phyloP scores from a whole-genome alignment of 805 yeast species.

The Yarrowia yakushimensis region DNA sequence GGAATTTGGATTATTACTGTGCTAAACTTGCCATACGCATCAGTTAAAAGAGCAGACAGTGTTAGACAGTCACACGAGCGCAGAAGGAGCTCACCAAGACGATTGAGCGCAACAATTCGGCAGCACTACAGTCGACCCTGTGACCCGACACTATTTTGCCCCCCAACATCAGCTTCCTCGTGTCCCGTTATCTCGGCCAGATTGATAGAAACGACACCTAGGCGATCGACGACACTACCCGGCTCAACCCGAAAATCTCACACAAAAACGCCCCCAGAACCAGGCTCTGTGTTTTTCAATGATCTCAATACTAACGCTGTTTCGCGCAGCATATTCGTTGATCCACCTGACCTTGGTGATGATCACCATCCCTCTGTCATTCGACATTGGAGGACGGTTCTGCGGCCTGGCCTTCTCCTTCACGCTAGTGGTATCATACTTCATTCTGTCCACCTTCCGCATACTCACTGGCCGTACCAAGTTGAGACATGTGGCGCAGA shows the following conservation, averaged over 20 bases:
- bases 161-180: neutral
- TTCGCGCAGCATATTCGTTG: constrained; percentile 27
- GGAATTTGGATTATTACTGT: neutral
- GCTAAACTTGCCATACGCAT: constrained; percentile 11
- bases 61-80: neutral
- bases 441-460: constrained; percentile 67
- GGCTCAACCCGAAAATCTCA: neutral
- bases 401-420: constrained; percentile 86
- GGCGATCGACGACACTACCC: neutral
- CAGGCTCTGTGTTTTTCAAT: neutral
- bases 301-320: constrained; percentile 17
- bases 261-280: neutral
- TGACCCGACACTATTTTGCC: no score
- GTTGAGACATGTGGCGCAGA: constrained; percentile 37
- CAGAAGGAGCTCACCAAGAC: neutral
- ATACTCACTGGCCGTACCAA: constrained; percentile 46
- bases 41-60: neutral
- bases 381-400: constrained; percentile 85
- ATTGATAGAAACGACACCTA: neutral
- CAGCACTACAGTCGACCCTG: no score
- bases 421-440: constrained; percentile 67
- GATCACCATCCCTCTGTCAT: constrained; percentile 84
- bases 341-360: constrained; percentile 66
- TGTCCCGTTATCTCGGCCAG: neutral
- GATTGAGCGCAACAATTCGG: no score